phyloP scores from a whole-genome alignment of 129 eudicot species.

The Tanacetum coccineum region DNA sequence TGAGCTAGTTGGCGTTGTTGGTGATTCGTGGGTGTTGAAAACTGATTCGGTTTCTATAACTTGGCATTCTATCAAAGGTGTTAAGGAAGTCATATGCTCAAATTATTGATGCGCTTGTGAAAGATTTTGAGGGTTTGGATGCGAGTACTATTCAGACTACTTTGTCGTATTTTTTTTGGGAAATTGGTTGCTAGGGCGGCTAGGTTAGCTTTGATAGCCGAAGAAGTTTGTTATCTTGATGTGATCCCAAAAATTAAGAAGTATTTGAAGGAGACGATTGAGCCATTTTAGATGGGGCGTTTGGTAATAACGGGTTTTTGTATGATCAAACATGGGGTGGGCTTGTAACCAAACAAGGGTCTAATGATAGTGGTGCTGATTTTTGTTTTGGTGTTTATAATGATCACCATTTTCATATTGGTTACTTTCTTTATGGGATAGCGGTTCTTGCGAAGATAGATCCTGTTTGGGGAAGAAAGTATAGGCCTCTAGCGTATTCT shows the following conservation, averaged over 20 bases:
- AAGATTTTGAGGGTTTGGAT: slow-evolving; percentile 64
- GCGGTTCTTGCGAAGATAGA: slow-evolving; percentile 80
- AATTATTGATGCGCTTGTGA: slow-evolving; percentile 46
- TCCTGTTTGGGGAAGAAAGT: slow-evolving; percentile 71
- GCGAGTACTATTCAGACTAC: slow-evolving; percentile 47
- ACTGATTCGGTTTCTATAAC: slow-evolving; percentile 76
- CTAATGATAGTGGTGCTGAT: slow-evolving; percentile 74
- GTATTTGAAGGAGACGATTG: slow-evolving; percentile 76
- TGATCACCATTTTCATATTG: slow-evolving; percentile 86
- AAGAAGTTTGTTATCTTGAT: slow-evolving; percentile 59
- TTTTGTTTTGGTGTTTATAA: slow-evolving; percentile 85
- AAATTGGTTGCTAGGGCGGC: slow-evolving; percentile 90
- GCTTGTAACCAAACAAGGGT: slow-evolving; percentile 73
- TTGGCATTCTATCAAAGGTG: slow-evolving; percentile 84
- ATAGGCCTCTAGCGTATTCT: slow-evolving; percentile 63
- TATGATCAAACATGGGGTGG: slow-evolving; percentile 92
- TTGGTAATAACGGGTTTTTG: slow-evolving; percentile 63
- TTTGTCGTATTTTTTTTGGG: slow-evolving; percentile 81
- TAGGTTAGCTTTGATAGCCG: slow-evolving; percentile 81
- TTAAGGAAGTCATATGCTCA: slow-evolving; percentile 42
- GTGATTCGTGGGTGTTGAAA: slow-evolving; percentile 79
- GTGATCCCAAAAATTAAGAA: slow-evolving; percentile 59
- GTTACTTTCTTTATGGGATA: slow-evolving; percentile 68
- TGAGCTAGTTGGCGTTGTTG: slow-evolving; percentile 82
- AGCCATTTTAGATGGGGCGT: slow-evolving; percentile 85